Percentiles rank a stretch among this genome's conserved stretches.
Conservation (phyloP, 768 basidiomycete genomes). For the Mycena olivaceomarginata region DNA sequence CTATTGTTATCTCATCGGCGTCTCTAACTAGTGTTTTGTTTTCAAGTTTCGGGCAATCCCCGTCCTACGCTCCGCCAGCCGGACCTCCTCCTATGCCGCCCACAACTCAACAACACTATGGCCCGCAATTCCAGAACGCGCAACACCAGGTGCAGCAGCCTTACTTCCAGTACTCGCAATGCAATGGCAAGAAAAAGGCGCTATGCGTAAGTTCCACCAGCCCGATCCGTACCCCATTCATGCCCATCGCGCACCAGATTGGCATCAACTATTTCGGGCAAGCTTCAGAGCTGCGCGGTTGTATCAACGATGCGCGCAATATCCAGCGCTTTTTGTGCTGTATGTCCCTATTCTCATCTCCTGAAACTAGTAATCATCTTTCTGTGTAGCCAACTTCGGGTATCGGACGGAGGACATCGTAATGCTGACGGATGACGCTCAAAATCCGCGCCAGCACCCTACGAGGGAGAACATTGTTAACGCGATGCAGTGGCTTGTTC, state of each 20-base stretch:
- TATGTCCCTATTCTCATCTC: constrained; percentile 56
- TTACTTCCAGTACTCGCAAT: constrained; percentile 93
- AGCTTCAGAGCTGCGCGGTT: constrained; percentile 82
- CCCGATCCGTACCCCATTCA: neutral
- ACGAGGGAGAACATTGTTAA: constrained; percentile 89
- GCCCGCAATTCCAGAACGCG: constrained; percentile 71
- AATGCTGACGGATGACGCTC: constrained; percentile 86
- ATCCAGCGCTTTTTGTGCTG: constrained; percentile 85
- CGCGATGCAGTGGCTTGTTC: constrained; percentile 96
- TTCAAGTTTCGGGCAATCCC: constrained; percentile 32
- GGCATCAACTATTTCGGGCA: constrained; percentile 93
- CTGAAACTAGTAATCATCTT: neutral
- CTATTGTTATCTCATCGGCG: neutral
- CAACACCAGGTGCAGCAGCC: constrained; percentile 71
- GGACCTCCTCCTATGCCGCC: constrained; percentile 75
- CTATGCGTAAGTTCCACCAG: constrained; percentile 76
- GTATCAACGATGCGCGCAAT: constrained; percentile 94
- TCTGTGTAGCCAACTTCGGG: constrained; percentile 69
- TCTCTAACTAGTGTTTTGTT: constrained; percentile 19
- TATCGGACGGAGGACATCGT: constrained; percentile 91
- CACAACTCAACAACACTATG: constrained; percentile 75
- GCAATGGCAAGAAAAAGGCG: constrained; percentile 91
- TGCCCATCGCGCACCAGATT: constrained; percentile 68
- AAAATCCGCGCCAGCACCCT: constrained; percentile 77
- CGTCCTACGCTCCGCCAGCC: constrained; percentile 45